Evolutionary conservation across 805 yeast species (phyloP), one percentile per base, ranked within the genome.

Genomic region (Lachancea waltii): DNA sequence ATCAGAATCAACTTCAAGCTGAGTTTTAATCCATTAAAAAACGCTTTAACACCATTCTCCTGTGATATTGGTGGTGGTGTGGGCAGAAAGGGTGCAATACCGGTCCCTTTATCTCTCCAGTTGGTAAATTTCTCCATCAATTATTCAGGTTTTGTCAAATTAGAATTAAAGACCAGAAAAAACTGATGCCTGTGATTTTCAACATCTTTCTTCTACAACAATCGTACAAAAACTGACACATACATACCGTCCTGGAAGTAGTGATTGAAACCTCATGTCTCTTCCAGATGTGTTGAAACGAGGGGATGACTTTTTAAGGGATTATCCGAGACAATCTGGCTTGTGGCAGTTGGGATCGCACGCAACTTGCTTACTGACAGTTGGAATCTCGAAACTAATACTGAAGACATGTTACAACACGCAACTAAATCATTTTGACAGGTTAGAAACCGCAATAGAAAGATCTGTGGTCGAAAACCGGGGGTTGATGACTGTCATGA

Each of bases 71-170:
- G 33, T 21, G 21, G 69, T 54, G 29, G 56, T 43, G n/a, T 63
- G 1, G 95, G 95, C 63, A 82, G 66, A 48, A 85, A 86, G 3
- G 96, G 96, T 0, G 95, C 80, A 24, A 87, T 83, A n/a, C 96
- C 96, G 1, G 96, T 87, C 4, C 90, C 92, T 45, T 79, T 83
- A 55, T 86, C 96, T 60, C 95, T 72, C 80, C 84, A 86, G 44
- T 73, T 72, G 18, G 92, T 78, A 63, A 76, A 87, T 62, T 83
- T 81, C 63, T 84, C 95, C 95, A 87, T 82, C 21, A n/a, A 3
- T 14, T 15, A 9, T 5, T 26, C 4, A n/a, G 9, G 14, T 14
- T 27, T 7, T 9, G 30, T 10, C 7, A 7, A 26, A 7, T 9
- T 13, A 9, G 14, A 26, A 26, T 26, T 9, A 14, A 22, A 22